phyloP scores from a whole-genome alignment of 2,329 filamentous ascomycete genomes.

The Ophiostoma perfectum region DNA sequence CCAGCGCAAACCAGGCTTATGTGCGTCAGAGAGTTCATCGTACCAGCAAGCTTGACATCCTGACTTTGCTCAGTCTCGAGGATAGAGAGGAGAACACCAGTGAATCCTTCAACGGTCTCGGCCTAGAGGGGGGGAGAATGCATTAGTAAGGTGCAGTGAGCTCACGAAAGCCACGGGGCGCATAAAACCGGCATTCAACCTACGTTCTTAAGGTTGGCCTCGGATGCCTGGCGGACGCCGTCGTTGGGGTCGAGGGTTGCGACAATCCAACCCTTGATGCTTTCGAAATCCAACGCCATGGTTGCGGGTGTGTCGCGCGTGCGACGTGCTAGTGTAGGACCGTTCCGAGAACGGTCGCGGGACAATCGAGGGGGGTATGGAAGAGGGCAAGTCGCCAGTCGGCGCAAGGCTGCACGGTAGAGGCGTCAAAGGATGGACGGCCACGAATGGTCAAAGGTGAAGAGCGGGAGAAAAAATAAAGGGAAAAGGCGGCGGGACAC shows the following conservation, averaged over 20 bases:
- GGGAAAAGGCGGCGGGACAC: conserved; percentile 13
- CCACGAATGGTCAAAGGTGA: not conserved
- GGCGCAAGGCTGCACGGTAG: not conserved
- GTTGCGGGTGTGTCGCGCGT: conserved; percentile 44
- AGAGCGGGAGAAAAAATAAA: conserved; percentile 11
- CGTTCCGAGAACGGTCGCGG: conserved; percentile 15
- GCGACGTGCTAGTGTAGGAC: conserved; percentile 27
- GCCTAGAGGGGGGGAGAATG: conserved; percentile 51
- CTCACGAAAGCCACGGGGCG: no score
- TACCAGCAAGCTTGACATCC: conserved; percentile 84
- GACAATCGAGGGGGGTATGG: not conserved
- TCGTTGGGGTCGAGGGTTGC: conserved; percentile 26
- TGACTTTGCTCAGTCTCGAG: conserved; percentile 81
- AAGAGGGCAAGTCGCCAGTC: not conserved
- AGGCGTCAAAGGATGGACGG: not conserved
- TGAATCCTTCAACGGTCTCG: conserved; percentile 84
- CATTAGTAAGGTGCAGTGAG: conserved; percentile 14
- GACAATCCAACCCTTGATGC: conserved; percentile 27
- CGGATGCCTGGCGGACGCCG: conserved; percentile 62
- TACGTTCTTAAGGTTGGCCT: conserved; percentile 78
- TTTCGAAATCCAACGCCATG: conserved; percentile 32
- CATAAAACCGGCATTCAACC: conserved; percentile 30
- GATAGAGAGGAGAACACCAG: conserved; percentile 84
- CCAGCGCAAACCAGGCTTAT: no score
- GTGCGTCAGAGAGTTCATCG: not conserved